Evolutionary conservation across 495 filamentous ascomycete species (phyloP), one percentile per base, ranked within the genome.

Genomic region (Cercophora scortea): DNA sequence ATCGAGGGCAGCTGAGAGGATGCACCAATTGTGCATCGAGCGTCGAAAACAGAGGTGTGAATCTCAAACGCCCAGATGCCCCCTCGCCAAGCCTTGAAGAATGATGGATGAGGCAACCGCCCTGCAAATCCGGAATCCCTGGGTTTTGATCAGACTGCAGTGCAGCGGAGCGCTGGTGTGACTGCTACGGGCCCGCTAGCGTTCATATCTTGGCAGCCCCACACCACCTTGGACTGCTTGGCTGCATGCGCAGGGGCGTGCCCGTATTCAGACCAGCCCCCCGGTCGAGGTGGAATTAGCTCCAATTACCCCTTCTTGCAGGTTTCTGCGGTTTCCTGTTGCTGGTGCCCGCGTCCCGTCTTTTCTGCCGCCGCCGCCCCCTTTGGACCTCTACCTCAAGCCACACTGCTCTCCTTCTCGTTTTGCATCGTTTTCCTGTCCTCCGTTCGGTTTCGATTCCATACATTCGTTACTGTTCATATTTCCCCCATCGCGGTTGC

Each of bases 401-500:
- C 57, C 65, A 67, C 64, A 49, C 57, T 48, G 25, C 25, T 58
- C 55, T 59, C 56, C 52, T 57, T 57, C 58, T 51, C 47, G 57
- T 60, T 63, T 60, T 62, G 55, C 59, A 60, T 48, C 46, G 50
- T 56, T 46, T 54, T 56, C 45, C 50, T 54, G 49, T 52, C 59
- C 56, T 46, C 51, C 41, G 54, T 57, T 58, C 55, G 44, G 48
- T 60, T 62, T 61, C 57, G 17, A 56, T 65, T 65, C 60, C 17
- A 56, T 62, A 49, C 65, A 65, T 56, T 68, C 65, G 65, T 68
- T 68, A 61, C 55, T 60, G 54, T 55, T 57, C 53, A 61, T 61
- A 54, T 57, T 61, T 36, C 40, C 11, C 25, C 32, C 38, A 32
- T 19, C 18, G 34, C 54, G 50, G 32, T 47, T 50, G 36, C 18